Evolutionary conservation across 1,284 basidiomycete species (phyloP), one percentile per base, ranked within the genome.

Genomic region (Entoloma clypeatum): DNA sequence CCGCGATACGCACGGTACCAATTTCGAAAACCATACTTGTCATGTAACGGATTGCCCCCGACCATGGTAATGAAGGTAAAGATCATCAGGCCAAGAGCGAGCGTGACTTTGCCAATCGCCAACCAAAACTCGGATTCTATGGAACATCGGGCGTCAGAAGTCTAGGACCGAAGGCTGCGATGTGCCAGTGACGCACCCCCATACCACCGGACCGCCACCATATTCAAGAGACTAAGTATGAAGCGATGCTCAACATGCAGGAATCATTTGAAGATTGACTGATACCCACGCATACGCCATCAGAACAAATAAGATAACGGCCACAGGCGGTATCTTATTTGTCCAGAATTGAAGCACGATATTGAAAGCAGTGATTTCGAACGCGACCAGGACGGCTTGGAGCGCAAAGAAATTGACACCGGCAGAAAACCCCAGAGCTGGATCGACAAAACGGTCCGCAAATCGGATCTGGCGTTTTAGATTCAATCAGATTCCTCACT

Each of bases 51-150:
- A 34, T 78, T 81, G 46, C 78, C 82, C 35, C 83, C 81, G 18
- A 84, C 74, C 68, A 85, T 81, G 41, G 79, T 75, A 22, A 76
- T 52, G 36, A 77, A 72, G 3, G 77, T 78, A 50, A 83, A 74
- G 14, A 72, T 55, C 51, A 84, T 75, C 7, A 85, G 61, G 17
- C 81, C 79, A 43, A 74, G 62, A 11, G 79, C 67, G 2, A 80
- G 67, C 30, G 76, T 53, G 24, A 79, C 74, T 54, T 84, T 84
- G 13, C 70, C 69, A 26, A 67, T 47, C 7, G 69, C 61, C 7
- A 75, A 60, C 70, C 73, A 74, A 53, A 78, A 79, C 54, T 82
- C 80, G 21, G 78, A 68, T 54, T 85, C 80, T 73, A 23, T 22
- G 23, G 31, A 7, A 36, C 21, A 25, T 18, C 33, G 21, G 16